Evolutionary conservation across 768 basidiomycete species (phyloP), one percentile per base, ranked within the genome.

Genomic region (Hygrocybe coccinea): DNA sequence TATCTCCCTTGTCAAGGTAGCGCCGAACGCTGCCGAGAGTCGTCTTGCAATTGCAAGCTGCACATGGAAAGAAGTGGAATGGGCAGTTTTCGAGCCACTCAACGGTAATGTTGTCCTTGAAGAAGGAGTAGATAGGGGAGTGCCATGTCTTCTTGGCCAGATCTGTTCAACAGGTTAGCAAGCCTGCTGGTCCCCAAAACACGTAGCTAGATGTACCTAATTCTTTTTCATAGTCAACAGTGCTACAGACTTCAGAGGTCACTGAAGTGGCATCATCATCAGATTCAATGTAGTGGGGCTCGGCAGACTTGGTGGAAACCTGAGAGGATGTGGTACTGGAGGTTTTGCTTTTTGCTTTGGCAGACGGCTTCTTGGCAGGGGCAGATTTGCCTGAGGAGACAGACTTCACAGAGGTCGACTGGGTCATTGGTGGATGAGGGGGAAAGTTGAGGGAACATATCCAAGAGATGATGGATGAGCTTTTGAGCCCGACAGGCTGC

Each of bases 91-190:
- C 54, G 10, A 53, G 24, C 33, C 65, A 57, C 9, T 57, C 57
- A 33, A 70, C 67, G 3, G 34, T 41, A 10, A 57, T 60, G 3
- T 17, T 45, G 0, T 61, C 61, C 1, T 65, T 19, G 50, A 65
- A 69, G 55, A 69, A 70, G 0, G 57, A 64, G 52, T 70, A 70
- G 1, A 70, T 55, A 1, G 59, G 59, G 17, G 67, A 59, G 21
- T 35, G 57, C 68, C 67, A 69, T 0, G 58, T 67, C 62, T 70
- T 65, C 50, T 21, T 45, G 14, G 64, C 29, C 11, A 43, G 17
- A 7, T 56, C 66, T 67, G 50, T 29, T 21, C 14, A n/a, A 59
- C 50, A 15, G n/a, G 25, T 36, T 29, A 53, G 39, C 19, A 19
- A 19, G 39, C 15, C 14, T 14, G 19, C 15, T 14, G 39, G 19